Percentiles rank a stretch among this genome's conserved stretches.
These are phyloP conservation scores for Roridomyces roridus DNA, from an alignment of 768 basidiomycete genomes.

Conservation along the genomic window DNA sequence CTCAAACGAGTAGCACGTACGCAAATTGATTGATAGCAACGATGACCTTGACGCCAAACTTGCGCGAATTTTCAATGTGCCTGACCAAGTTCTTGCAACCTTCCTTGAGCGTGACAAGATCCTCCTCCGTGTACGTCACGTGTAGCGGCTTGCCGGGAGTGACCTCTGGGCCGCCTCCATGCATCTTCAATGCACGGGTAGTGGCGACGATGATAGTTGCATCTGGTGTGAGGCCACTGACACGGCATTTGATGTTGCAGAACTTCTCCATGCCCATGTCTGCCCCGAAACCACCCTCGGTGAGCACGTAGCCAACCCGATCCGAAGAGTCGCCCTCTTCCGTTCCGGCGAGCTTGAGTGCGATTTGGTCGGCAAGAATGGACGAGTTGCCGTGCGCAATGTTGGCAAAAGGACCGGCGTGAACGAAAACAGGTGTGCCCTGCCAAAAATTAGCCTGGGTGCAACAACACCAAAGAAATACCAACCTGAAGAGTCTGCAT, in stretches of 20 bases:
- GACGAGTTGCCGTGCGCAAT: slow-evolving; percentile 99
- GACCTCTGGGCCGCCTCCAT: slow-evolving; percentile 96
- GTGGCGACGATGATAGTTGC: slow-evolving; percentile 97
- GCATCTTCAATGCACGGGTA: slow-evolving; percentile 98
- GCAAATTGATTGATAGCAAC: slow-evolving; percentile 95
- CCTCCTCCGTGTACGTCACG: slow-evolving; percentile 93
- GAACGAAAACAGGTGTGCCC: slow-evolving; percentile 98
- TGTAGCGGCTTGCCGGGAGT: slow-evolving; percentile 94
- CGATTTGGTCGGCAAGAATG: slow-evolving; percentile 96
- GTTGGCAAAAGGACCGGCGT: slow-evolving; percentile 98
- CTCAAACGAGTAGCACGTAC: slow-evolving; percentile 54
- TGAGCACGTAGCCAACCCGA: slow-evolving; percentile 92
- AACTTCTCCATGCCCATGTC: slow-evolving; percentile 99
- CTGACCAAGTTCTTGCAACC: slow-evolving; percentile 93
- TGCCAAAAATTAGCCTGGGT: slow-evolving; percentile 29
- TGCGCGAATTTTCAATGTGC: slow-evolving; percentile 94
- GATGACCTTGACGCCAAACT: slow-evolving; percentile 96
- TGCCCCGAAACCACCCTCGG: slow-evolving; percentile 98
- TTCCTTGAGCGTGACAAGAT: slow-evolving; percentile 86
- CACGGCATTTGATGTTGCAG: slow-evolving; percentile 98
- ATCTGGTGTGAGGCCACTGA: slow-evolving; percentile 91
- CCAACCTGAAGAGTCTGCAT: slow-evolving; percentile 94
- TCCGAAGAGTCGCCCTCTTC: slow-evolving; percentile 87
- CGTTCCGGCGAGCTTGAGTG: slow-evolving; percentile 94
- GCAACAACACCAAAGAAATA: neutral